Evolutionary conservation across 768 basidiomycete species (phyloP), one percentile per base, ranked within the genome.

Genomic region (Kwoniella newhampshirensis): DNA sequence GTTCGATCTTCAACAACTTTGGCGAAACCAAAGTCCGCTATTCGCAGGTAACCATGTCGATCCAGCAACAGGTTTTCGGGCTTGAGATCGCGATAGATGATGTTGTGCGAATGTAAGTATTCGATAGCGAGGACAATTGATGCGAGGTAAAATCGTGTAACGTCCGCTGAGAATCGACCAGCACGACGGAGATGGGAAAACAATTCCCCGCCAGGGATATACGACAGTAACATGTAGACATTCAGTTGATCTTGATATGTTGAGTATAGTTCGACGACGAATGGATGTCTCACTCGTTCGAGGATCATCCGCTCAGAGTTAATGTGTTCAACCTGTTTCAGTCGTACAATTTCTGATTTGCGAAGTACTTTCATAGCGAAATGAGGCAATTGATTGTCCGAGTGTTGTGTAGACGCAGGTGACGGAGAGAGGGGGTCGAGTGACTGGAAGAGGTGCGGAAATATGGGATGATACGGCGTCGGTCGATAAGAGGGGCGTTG

Each of bases 61-160:
- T 96, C 96, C 51, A 99, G 81, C 36, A 99, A 84, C n/a, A 99
- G 84, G 70, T 99, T 99, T 77, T 99, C 96, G 15, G 96, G 96
- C 77, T 99, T 98, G 65, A 99, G 83, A 77, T 98, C 94, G 58
- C 94, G 91, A 78, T 98, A 98, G 70, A 98, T 91, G 77, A 99
- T 94, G 80, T 97, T 92, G 78, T 88, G 90, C 13, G 87, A 87
- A 76, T 98, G 96, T 4, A 98, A 81, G 66, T 94, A 93, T 79
- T 89, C 90, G 67, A 98, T 82, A 30, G 93, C 96, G 57, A 98
- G 85, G 69, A 96, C 85, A 75, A 97, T 94, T 60, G 89, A 92
- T 28, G 94, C 93, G 62, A 94, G 85, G 78, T 97, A 99, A 79
- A 98, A 99, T 44, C 96, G 86, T 23, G 96, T 93, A 61, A 99